phyloP scores from a whole-genome alignment of 768 basidiomycete genomes.

The Cytidiella melzeri region DNA sequence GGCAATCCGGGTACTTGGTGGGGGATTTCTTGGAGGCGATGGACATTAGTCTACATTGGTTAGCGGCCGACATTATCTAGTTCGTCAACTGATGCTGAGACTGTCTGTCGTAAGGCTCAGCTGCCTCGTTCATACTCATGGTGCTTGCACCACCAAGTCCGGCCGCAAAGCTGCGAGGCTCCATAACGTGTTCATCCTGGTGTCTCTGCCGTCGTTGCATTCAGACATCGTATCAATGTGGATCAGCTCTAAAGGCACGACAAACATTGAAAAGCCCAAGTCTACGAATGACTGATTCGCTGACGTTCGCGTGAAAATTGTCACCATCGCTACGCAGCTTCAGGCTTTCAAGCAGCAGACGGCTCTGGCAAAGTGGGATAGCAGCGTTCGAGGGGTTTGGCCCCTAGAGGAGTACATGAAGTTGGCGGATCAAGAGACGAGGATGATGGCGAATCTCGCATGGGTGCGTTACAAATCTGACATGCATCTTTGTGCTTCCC shows the following conservation, averaged over 20 bases:
- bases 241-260: slow-evolving; percentile 24
- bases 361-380: slow-evolving; percentile 38
- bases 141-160: slow-evolving; percentile 45
- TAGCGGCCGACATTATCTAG: slow-evolving; percentile 9
- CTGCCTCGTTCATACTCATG: slow-evolving; percentile 48
- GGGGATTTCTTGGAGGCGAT: slow-evolving; percentile 45
- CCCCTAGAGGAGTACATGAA: slow-evolving; percentile 40
- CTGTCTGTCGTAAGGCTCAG: too few relatives aligned
- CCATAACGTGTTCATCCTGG: slow-evolving; percentile 35
- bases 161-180: slow-evolving; percentile 42
- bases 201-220: slow-evolving; percentile 37
- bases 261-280: slow-evolving; percentile 10
- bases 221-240: slow-evolving; percentile 35
- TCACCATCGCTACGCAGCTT: slow-evolving; percentile 29
- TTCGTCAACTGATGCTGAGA: too few relatives aligned
- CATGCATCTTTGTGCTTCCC: background rate
- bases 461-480: slow-evolving; percentile 24
- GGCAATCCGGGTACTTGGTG: slow-evolving; percentile 49
- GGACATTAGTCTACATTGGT: slow-evolving; percentile 46
- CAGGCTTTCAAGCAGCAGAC: slow-evolving; percentile 30
- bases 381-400: slow-evolving; percentile 48
- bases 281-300: slow-evolving; percentile 18
- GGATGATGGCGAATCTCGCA: slow-evolving; percentile 35
- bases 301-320: slow-evolving; percentile 25
- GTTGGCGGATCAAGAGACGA: slow-evolving; percentile 34